Base-by-base conservation (phyloP, 805 yeast species). In the Huiozyma naganishii region DNA sequence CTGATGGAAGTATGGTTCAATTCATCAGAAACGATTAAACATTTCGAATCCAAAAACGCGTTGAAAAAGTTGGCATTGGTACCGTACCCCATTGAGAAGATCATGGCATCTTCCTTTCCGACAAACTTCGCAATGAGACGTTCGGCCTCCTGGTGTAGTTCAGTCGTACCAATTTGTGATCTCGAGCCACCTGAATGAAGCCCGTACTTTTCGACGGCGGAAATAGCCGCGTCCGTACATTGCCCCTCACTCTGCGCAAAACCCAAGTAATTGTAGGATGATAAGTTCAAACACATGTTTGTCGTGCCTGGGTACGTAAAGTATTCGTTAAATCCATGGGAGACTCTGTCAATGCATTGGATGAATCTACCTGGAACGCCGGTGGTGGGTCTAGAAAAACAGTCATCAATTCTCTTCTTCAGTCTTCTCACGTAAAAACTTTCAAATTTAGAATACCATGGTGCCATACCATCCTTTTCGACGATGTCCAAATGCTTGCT, bases 351-450 rank as follows among this genome's bases (percentile, higher is more conserved):
- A 55, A 82, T 80, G 54, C 95, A 81, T 45, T 79, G 76, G 54
- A 90, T 79, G 57, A 71, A 81, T 62, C 99, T 78, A 28, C 99
- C 99, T 1, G 99, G 97, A 17, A 90, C 97, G 41, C 97, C 97
- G 47, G 84, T 83, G n/a, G 94, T 86, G 37, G 96, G 96, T 61
- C 95, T 79, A 1, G 94, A 86, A 63, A 92, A 92, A 64, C 96
- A 87, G 66, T 90, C 97, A 61, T 85, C 95, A 46, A 92, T 76
- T 65, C 95, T 83, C 53, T 74, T 76, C 62, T 92, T 89, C 71
- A 92, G 74, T 56, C 97, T 80, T 55, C 99, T 81, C 37, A 89
- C 82, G 64, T 89, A 92, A 62, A 92, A 94, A 50, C 85, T 79
- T 65, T 92, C 99, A 61, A 90, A 88, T 39, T 88, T 90, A 27